Evolutionary conservation across 2,329 filamentous ascomycete species (phyloP).

Genomic region (Sporothrix pallida): DNA sequence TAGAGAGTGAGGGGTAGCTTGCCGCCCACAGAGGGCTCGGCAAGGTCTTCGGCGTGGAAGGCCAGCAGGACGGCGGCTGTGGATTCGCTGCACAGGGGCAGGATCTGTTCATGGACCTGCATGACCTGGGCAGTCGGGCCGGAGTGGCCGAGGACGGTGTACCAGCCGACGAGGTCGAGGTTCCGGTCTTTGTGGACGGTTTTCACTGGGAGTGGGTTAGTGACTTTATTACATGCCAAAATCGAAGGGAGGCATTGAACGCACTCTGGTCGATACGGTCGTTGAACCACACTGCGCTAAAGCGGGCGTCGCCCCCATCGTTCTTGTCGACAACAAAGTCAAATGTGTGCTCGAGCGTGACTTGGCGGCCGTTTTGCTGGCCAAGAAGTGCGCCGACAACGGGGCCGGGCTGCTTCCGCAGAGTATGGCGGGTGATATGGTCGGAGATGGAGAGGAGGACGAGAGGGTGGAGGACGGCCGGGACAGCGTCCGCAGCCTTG

Average conservation of each 20-base stretch:
- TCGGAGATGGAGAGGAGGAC: constrained; percentile 96
- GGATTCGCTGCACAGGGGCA: constrained; percentile 78
- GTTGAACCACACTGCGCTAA: constrained; percentile 75
- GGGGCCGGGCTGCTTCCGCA: constrained; percentile 75
- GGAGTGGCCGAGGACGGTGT: constrained; percentile 73
- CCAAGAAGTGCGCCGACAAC: constrained; percentile 88
- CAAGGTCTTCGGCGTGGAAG: constrained; percentile 73
- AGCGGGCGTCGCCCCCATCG: constrained; percentile 61
- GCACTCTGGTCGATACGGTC: constrained; percentile 83
- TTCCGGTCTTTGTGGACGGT: constrained; percentile 83
- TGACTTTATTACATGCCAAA: not conserved
- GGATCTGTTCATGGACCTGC: constrained; percentile 77
- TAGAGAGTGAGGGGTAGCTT: constrained; percentile 91
- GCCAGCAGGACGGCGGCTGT: constrained; percentile 83
- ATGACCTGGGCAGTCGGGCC: constrained; percentile 74
- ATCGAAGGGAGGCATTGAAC: constrained; percentile 43
- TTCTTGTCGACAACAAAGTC: constrained; percentile 68
- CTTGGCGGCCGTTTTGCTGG: constrained; percentile 85
- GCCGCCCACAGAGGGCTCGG: constrained; percentile 66
- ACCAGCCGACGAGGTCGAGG: constrained; percentile 91
- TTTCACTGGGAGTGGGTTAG: constrained; percentile 64
- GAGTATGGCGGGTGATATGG: constrained; percentile 88
- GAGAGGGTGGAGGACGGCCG: constrained; percentile 86
- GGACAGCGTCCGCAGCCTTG: constrained; percentile 74
- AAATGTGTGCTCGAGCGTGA: constrained; percentile 92